Evolutionary conservation across 306 rosid species (phyloP), one percentile per base, ranked within the genome.

Genomic region (Arachis stenosperma): DNA sequence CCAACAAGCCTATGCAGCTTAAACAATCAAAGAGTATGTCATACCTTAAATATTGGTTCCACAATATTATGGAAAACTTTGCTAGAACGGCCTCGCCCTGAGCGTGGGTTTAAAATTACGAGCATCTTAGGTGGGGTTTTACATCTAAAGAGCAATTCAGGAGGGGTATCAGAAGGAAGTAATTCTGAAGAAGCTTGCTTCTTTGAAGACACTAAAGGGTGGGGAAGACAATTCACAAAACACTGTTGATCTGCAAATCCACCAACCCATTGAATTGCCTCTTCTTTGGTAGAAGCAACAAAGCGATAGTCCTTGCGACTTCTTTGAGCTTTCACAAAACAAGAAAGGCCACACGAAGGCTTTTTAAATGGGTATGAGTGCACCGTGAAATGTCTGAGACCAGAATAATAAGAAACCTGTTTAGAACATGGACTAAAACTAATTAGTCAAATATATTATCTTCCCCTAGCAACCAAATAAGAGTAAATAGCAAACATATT

Each of bases 171-270:
- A 5, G 84, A 73, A 54, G 83, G 95, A 81, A 87, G 72, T 73
- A 94, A 83, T 71, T 91, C 99, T 54, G 97, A 88, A 77, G 99
- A 94, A 37, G 96, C 96, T 76, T 94, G 97, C 91, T 91, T 94
- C 86, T 94, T 94, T 7, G 96, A 91, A 66, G 97, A 91, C 68
- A 82, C 77, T 86, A 90, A 85, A 17, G 99, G 99, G 72, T 94
- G 99, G 60, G 99, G 99, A 75, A 94, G 89, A 85, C 96, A 91
- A 81, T 94, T 89, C 69, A 94, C 82, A 5, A 82, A 89, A 79
- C 99, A 94, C 48, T 91, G 95, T 78, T 94, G 99, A 83, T 94
- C 99, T 10, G 99, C 99, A 88, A 91, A 88, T 56, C 93, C 97
- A 46, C 92, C 96, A 82, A 94, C 96, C 99, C 99, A 94, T 53